Evolutionary conservation across 2,329 filamentous ascomycete species (phyloP).

Genomic region (Arthrobotrys pseudoclavata): DNA sequence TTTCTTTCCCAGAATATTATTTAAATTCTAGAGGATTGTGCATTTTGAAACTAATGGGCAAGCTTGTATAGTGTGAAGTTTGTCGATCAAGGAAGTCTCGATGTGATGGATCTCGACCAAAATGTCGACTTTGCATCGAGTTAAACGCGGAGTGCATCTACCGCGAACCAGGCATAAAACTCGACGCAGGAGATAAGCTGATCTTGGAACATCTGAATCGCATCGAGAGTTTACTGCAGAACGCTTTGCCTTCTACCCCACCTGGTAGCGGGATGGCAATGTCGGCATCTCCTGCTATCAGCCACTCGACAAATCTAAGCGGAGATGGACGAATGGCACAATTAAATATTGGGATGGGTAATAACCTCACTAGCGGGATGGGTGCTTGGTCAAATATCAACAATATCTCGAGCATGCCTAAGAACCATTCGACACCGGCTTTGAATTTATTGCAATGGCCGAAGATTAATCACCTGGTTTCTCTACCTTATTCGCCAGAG

Average conservation of each 20-base stretch:
- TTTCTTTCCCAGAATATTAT: background rate
- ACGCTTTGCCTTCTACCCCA: conserved; percentile 69
- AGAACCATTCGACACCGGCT: conserved; percentile 84
- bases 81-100: conserved; percentile 84
- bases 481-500: conserved; percentile 82
- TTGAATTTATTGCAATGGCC: conserved; percentile 84
- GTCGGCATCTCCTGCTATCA: conserved; percentile 75
- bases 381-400: conserved; percentile 74
- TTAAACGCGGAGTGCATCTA: conserved; percentile 86
- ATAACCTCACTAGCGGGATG: conserved; percentile 71
- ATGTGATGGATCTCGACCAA: conserved; percentile 83
- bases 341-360: conserved; percentile 59
- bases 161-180: conserved; percentile 86
- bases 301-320: conserved; percentile 74
- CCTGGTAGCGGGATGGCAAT: conserved; percentile 71
- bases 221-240: conserved; percentile 83
- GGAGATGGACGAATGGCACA: conserved; percentile 71
- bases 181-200: conserved; percentile 87
- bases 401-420: conserved; percentile 89
- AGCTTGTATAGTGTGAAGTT: conserved; percentile 76
- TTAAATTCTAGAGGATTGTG: background rate
- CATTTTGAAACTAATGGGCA: conserved; percentile 28
- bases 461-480: conserved; percentile 81
- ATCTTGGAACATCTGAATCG: conserved; percentile 83
- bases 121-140: conserved; percentile 86